phyloP scores from a whole-genome alignment of 2,329 filamentous ascomycete genomes.

The Microsporum audouinii region DNA sequence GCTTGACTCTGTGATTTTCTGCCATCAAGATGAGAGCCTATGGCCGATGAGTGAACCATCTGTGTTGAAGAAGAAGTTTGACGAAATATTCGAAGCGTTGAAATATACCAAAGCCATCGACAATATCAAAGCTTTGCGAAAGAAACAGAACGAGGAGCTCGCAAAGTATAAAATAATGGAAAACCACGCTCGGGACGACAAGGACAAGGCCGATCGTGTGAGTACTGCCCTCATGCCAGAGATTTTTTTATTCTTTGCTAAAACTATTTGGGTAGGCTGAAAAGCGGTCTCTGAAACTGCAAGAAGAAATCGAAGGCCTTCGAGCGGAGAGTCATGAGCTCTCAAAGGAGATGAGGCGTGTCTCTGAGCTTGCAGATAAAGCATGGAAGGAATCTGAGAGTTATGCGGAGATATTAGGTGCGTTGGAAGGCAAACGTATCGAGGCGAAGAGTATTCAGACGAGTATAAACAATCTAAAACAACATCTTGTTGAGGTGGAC shows the following conservation, averaged over 20 bases:
- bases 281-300: conserved; percentile 53
- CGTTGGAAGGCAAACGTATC: conserved; percentile 64
- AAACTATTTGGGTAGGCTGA: conserved; percentile 36
- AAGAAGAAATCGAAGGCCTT: conserved; percentile 49
- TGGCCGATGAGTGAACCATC: conserved; percentile 91
- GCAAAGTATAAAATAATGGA: conserved; percentile 62
- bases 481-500: conserved; percentile 62
- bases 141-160: conserved; percentile 68
- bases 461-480: conserved; percentile 57
- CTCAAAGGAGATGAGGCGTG: conserved; percentile 34
- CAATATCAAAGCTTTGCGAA: conserved; percentile 76
- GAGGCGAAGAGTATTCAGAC: conserved; percentile 59
- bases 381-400: conserved; percentile 63
- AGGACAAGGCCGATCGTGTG: conserved; percentile 64
- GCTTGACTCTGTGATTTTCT: conserved; percentile 92
- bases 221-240: conserved; percentile 16
- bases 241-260: background rate
- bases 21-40: conserved; percentile 92
- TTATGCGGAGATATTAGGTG: conserved; percentile 62
- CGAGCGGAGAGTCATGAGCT: conserved; percentile 52
- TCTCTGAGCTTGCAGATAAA: conserved; percentile 45
- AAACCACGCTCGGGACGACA: conserved; percentile 66
- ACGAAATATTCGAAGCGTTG: conserved; percentile 93
- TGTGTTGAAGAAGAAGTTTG: conserved; percentile 82
- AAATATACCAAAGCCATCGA: conserved; percentile 98